These are phyloP conservation scores for Pulicaria dysenterica DNA, from an alignment of 129 eudicot species.

Conservation along the genomic window DNA sequence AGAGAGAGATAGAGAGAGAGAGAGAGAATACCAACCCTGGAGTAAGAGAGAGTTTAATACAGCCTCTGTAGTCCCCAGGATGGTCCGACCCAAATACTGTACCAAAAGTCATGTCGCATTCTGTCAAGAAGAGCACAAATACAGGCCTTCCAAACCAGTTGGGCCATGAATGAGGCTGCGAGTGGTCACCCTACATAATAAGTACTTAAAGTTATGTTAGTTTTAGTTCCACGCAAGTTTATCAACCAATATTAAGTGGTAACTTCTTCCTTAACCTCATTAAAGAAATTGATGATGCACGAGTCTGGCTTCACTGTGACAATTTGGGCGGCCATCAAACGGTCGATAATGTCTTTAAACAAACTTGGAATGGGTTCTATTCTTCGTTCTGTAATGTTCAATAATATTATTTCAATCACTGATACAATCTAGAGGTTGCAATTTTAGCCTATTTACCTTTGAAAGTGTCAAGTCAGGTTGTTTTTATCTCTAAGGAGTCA, in stretches of 20 bases:
- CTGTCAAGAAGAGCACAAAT: conserved; percentile 58
- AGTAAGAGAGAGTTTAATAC: conserved; percentile 62
- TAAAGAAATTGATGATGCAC: conserved; percentile 63
- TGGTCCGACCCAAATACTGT: conserved; percentile 45
- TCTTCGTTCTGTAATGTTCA: conserved; percentile 51
- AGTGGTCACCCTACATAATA: conserved; percentile 60
- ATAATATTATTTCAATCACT: not conserved
- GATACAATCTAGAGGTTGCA: not conserved
- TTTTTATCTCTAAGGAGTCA: not conserved
- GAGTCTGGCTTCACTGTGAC: conserved; percentile 64
- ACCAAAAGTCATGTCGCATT: conserved; percentile 74
- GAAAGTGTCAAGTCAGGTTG: not conserved
- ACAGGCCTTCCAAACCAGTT: conserved; percentile 74
- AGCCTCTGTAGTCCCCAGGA: conserved; percentile 69
- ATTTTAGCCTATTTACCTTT: not conserved
- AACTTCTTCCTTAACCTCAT: conserved; percentile 52
- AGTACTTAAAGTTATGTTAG: no score
- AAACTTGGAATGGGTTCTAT: conserved; percentile 69
- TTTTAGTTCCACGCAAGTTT: not conserved
- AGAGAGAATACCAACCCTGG: conserved; percentile 62
- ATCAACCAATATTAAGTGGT: not conserved
- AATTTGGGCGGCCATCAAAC: conserved; percentile 52
- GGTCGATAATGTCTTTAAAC: conserved; percentile 60
- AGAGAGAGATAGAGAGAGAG: not conserved
- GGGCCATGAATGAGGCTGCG: conserved; percentile 74